Base-by-base conservation (phyloP, 2,329 filamentous ascomycete species). In the Ampelomyces quisqualis region DNA sequence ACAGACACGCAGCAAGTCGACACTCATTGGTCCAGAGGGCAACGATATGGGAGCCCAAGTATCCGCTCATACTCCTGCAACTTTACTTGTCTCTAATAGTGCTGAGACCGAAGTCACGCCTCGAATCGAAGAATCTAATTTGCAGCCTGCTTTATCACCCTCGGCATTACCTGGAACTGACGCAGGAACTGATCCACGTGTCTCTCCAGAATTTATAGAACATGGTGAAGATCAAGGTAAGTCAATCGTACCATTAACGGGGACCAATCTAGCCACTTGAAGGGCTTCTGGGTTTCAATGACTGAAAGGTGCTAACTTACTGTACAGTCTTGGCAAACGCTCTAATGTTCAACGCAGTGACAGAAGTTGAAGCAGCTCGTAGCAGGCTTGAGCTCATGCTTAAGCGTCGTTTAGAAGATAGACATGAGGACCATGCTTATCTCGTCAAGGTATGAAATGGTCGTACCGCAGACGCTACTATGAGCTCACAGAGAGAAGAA, bases 361-460 rank as follows among this genome's bases (percentile, higher is more conserved):
- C 47, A 7, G 45, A 55, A 22, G 11, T 54, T 22, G 30, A 34
- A 7, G 18, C 29, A 7, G 31, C 47, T 13, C 45, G 33, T n/a
- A 31, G 29, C 23, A 39, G 34, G 7, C 34, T 58, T 18, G 47
- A 53, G 5, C 15, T 31, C 13, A 50, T 43, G 15, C 29, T 60
- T 7, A 47, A 37, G 22, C 40, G 41, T 11, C 48, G 52, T 23
- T 20, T 60, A 11, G 31, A 31, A 10, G 39, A 47, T 4, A 39
- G 49, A 13, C 40, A 47, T 17, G 42, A 49, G 43, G 22, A 35
- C 24, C 55, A 60, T 34, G 57, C 57, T 10, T 43, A 49, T 30
- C 14, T 48, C 9, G 45, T 42, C 6, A 43, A 43, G 23, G 43
- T 47, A 32, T 17, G 36, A 30, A n/a, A n/a, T n/a, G n/a, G n/a